Evolutionary conservation across 495 filamentous ascomycete species (phyloP).

Genomic region (Trichocladium uniseriatum): DNA sequence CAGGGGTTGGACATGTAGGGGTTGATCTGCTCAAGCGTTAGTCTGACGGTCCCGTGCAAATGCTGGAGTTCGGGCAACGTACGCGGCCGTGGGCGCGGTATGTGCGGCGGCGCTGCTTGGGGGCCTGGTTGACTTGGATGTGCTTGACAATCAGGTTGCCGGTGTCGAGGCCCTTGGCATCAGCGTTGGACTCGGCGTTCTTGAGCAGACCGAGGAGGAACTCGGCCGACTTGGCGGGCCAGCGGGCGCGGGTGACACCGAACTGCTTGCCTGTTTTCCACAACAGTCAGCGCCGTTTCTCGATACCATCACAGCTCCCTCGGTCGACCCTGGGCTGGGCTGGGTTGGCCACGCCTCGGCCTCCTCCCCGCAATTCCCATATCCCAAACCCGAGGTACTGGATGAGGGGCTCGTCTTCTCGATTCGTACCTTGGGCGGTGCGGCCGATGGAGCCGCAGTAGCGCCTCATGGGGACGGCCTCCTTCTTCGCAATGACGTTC

Average conservation of each 20-base stretch:
- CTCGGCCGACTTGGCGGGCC: conserved; percentile 98
- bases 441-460: conserved; percentile 92
- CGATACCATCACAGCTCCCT: background rate
- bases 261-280: conserved; percentile 79
- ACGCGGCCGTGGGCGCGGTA: conserved; percentile 99
- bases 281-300: conserved; percentile 21
- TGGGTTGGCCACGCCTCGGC: background rate
- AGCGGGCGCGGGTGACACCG: conserved; percentile 93
- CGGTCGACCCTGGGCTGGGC: background rate
- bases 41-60: too few relatives aligned
- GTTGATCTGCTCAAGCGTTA: conserved; percentile 66
- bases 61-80: conserved; percentile 48
- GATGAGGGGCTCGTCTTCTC: conserved; percentile 2
- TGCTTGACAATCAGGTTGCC: conserved; percentile 94
- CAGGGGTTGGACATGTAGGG: conserved; percentile 99
- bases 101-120: conserved; percentile 93
- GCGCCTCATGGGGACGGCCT: conserved; percentile 93
- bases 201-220: conserved; percentile 94
- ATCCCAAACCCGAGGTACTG: background rate
- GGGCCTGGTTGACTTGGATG: conserved; percentile 99
- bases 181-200: conserved; percentile 99
- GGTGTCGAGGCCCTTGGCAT: conserved; percentile 97
- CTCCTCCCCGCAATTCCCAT: background rate
- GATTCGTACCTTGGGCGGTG: conserved; percentile 83
- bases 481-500: conserved; percentile 89